Evolutionary conservation across 2,329 filamentous ascomycete genomes (phyloP).

Genomic region (Neonectria punicea): DNA sequence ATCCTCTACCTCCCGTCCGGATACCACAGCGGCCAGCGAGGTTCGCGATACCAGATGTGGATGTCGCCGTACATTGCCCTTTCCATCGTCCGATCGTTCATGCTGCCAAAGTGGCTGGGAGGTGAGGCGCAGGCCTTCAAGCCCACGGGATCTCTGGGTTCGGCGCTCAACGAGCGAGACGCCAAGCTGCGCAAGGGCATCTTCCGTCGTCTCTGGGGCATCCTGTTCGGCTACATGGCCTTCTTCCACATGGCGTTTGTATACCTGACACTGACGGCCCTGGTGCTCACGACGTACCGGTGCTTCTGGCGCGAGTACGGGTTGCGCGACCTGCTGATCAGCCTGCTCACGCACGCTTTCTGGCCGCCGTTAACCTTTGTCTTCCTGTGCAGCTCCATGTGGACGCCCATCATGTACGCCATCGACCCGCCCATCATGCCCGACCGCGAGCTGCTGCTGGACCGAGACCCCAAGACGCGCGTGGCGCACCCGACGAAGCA

Average conservation of each 20-base stretch:
- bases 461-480: constrained; percentile 64
- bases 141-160: constrained; percentile 67
- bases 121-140: constrained; percentile 69
- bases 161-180: constrained; percentile 68
- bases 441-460: constrained; percentile 66
- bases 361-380: constrained; percentile 71
- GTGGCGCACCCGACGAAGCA: constrained; percentile 61
- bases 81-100: constrained; percentile 66
- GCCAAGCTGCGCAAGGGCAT: constrained; percentile 62
- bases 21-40: constrained; percentile 68
- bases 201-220: constrained; percentile 62
- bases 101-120: constrained; percentile 69
- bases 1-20: constrained; percentile 68
- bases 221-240: constrained; percentile 66
- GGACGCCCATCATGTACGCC: constrained; percentile 69
- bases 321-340: constrained; percentile 56
- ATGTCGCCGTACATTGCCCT: constrained; percentile 71
- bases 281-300: constrained; percentile 61
- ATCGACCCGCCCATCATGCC: constrained; percentile 69
- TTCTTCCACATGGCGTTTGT: constrained; percentile 66
- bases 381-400: constrained; percentile 64
- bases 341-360: constrained; percentile 68
- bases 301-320: constrained; percentile 55
- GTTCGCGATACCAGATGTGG: constrained; percentile 67
- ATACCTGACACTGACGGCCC: constrained; percentile 62